Evolutionary conservation across 2,329 filamentous ascomycete genomes (phyloP), one percentile per base, ranked within the genome.

Genomic region (Colletotrichum siamense): DNA sequence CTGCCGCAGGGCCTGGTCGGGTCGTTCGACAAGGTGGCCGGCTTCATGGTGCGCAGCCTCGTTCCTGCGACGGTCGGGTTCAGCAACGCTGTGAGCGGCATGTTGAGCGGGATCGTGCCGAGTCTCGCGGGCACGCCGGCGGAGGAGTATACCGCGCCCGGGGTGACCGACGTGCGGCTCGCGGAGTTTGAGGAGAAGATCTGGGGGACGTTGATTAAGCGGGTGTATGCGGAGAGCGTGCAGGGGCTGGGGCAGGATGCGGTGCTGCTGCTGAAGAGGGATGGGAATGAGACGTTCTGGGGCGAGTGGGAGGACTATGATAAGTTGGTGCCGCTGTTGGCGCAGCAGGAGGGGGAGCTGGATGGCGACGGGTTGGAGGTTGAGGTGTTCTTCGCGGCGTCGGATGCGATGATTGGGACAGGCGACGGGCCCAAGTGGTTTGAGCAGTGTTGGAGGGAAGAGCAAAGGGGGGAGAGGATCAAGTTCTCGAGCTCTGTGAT

Each of bases 291-390:
- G 10, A 63, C 57, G 3, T 80, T 78, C 10, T 84, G 82, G 82
- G 69, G 80, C 16, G 79, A 80, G 26, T 84, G 83, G 83, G 79
- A 77, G 6, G 81, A 84, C 63, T 82, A 82, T 67, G 81, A 84
- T 59, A 66, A 24, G n/a, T 68, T 82, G 22, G 76, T 84, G 39
- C 79, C 80, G 36, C 78, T 79, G 5, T 32, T 83, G 71, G 79
- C 69, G 22, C 77, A 79, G 71, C 36, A 32, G 22, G 57, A 10
- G 73, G 13, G 18, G 69, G 7, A 30, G 34, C n/a, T 64, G 18
- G 62, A 8, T 18, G 71, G 9, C 13, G 24, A 15, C 69, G 75
- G 34, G n/a, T 70, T 84, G 36, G 57, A 34, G 8, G 78, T 84
- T 5, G 78, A 81, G 7, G 79, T 81, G 5, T 83, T 81, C 55